Conservation (phyloP, 2,329 filamentous ascomycete species). For the Uncinocarpus reesii region DNA sequence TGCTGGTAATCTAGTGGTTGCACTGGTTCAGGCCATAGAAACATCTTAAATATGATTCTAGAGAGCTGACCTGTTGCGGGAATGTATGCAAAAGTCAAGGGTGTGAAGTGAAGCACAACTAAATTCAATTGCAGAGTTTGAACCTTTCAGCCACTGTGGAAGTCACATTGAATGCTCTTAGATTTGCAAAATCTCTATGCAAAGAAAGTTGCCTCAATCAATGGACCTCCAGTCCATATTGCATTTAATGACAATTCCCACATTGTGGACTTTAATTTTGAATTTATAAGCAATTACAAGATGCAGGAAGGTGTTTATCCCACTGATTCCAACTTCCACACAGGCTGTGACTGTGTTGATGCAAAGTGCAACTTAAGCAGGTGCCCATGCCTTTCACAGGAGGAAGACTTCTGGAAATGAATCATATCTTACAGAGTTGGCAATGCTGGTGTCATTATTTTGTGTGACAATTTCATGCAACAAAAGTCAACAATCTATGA, state of each 20-base stretch:
- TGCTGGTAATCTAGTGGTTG: too few relatives aligned
- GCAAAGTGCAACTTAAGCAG: slow-evolving; percentile 20
- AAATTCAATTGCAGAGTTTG: not conserved
- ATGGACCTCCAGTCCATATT: slow-evolving; percentile 26
- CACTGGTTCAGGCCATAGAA: too few relatives aligned
- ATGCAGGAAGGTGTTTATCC: slow-evolving; percentile 25
- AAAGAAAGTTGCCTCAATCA: slow-evolving; percentile 21
- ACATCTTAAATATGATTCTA: too few relatives aligned
- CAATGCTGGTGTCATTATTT: slow-evolving; percentile 20
- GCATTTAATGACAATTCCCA: slow-evolving; percentile 13
- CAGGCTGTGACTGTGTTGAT: slow-evolving; percentile 26
- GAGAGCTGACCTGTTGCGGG: too few relatives aligned
- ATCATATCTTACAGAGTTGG: slow-evolving; percentile 27
- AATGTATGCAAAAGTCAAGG: not conserved
- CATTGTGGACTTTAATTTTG: slow-evolving; percentile 28
- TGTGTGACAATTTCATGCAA: slow-evolving; percentile 25
- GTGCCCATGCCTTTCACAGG: slow-evolving; percentile 27
- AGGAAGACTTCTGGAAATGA: slow-evolving; percentile 21
- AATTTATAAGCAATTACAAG: slow-evolving; percentile 32
- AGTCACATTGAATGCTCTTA: not conserved
- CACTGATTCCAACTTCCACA: slow-evolving; percentile 24
- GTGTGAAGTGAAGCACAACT: not conserved
- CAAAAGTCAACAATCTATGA: slow-evolving; percentile 33
- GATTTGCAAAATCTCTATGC: slow-evolving; percentile 14
- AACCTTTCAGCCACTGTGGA: not conserved